Percentiles rank a stretch among this genome's conserved stretches.
phyloP scores from a whole-genome alignment of 148 eudicot genomes.

The Vaccinium macrocarpon region DNA sequence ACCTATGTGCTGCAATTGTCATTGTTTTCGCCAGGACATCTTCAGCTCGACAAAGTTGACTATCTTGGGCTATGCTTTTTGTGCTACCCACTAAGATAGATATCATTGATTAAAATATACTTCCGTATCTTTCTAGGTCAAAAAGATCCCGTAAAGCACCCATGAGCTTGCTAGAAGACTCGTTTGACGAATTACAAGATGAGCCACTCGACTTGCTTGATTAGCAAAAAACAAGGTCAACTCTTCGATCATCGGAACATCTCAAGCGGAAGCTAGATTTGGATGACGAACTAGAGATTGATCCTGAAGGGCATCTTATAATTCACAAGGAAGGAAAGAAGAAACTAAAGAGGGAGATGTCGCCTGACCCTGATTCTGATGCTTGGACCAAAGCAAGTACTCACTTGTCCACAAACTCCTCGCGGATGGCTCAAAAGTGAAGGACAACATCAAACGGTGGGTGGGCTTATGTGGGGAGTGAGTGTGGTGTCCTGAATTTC shows the following conservation, averaged over 20 bases:
- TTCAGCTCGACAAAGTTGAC: background rate
- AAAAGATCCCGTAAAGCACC: slow-evolving; percentile 49
- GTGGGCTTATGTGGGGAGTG: slow-evolving; percentile 82
- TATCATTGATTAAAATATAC: background rate
- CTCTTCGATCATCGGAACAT: slow-evolving; percentile 60
- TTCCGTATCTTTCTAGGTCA: slow-evolving; percentile 34
- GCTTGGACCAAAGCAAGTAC: slow-evolving; percentile 48
- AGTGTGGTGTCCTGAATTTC: too few relatives aligned
- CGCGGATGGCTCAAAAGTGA: slow-evolving; percentile 46
- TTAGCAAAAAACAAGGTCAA: slow-evolving; percentile 63
- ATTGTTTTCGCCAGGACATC: too few relatives aligned
- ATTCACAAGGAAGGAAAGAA: too few relatives aligned
- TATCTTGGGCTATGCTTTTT: slow-evolving; percentile 3
- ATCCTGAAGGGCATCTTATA: slow-evolving; percentile 66
- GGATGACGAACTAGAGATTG: slow-evolving; percentile 70
- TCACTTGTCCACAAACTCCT: slow-evolving; percentile 29
- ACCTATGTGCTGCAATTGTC: too few relatives aligned
- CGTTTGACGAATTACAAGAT: slow-evolving; percentile 55
- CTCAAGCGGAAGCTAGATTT: slow-evolving; percentile 48
- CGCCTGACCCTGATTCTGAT: slow-evolving; percentile 45
- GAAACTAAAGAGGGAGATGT: too few relatives aligned
- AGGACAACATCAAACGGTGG: slow-evolving; percentile 67
- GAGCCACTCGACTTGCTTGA: slow-evolving; percentile 96
- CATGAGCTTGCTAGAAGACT: slow-evolving; percentile 67
- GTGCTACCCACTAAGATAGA: too few relatives aligned